Percentiles rank a stretch among this genome's conserved stretches.
Evolutionary conservation across 78 protist genomes (phyloP).

Genomic region (Dictyostelium purpureum): DNA sequence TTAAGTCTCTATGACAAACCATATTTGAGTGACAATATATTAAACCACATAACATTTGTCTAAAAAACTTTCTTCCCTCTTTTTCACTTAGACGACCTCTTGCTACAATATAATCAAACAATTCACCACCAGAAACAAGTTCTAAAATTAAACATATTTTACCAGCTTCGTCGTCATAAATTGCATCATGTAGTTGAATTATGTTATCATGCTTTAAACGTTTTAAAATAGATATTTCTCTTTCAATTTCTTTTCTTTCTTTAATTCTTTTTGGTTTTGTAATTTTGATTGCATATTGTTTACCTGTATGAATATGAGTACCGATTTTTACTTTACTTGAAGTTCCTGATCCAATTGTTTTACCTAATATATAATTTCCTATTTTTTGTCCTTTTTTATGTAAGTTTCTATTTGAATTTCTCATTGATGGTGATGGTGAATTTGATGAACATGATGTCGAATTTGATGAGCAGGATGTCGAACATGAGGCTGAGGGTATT

Average conservation of each 20-base stretch:
- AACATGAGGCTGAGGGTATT: background rate
- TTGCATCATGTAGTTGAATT: conserved; percentile 75
- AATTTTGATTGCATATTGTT: conserved; percentile 57
- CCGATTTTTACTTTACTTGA: conserved; percentile 78
- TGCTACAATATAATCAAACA: conserved; percentile 83
- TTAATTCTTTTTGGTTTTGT: conserved; percentile 65
- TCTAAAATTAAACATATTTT: conserved; percentile 67
- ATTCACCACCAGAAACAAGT: conserved; percentile 68
- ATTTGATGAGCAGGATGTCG: background rate
- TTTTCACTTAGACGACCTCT: conserved; percentile 61
- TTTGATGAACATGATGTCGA: background rate
- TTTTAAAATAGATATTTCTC: conserved; percentile 73
- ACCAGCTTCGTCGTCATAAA: conserved; percentile 54
- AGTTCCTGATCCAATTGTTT: conserved; percentile 79
- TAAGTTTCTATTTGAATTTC: background rate
- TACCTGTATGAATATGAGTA: conserved; percentile 53
- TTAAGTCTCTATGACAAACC: conserved; percentile 89
- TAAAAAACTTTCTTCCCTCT: conserved; percentile 78
- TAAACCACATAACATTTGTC: conserved; percentile 78
- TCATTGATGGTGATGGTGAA: background rate
- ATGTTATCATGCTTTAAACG: conserved; percentile 75
- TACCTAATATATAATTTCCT: conserved; percentile 71
- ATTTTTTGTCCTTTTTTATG: conserved; percentile 61
- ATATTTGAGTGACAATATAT: conserved; percentile 72
- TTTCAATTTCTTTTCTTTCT: conserved; percentile 70